Evolutionary conservation across 345 rosid genomes (phyloP).

Genomic region (Dipteronia sinensis): DNA sequence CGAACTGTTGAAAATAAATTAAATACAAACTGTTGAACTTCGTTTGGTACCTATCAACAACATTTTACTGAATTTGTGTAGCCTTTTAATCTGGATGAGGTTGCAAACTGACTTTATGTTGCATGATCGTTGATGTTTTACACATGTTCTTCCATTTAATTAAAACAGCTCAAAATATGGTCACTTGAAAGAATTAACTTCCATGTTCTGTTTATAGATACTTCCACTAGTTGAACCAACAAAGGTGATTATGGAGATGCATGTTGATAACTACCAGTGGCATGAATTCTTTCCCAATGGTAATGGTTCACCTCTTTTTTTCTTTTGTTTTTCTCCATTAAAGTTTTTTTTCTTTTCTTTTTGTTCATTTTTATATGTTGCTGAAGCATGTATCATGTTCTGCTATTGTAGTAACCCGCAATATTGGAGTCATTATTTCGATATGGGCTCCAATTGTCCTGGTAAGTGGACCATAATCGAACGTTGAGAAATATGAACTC

Average conservation of each 20-base stretch:
- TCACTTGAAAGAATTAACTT: constrained; percentile 9
- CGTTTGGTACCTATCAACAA: constrained; percentile 1
- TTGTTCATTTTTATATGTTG: background rate
- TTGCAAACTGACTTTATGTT: background rate
- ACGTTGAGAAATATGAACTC: constrained; percentile 18
- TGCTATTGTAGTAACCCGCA: constrained; percentile 61
- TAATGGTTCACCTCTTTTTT: constrained; percentile 27
- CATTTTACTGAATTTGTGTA: background rate
- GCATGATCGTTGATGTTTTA: background rate
- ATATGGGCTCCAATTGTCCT: constrained; percentile 91
- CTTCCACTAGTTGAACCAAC: constrained; percentile 84
- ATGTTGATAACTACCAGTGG: constrained; percentile 66
- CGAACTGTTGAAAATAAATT: constrained; percentile 5
- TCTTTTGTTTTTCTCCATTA: background rate
- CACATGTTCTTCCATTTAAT: background rate
- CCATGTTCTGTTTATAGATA: constrained; percentile 53
- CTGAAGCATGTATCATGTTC: constrained; percentile 25
- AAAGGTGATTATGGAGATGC: constrained; percentile 70
- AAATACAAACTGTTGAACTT: constrained; percentile 4
- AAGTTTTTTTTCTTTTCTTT: background rate
- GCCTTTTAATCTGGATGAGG: constrained; percentile 10
- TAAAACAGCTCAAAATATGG: background rate
- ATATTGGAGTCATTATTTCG: constrained; percentile 84
- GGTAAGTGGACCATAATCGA: constrained; percentile 52
- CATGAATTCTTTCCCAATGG: constrained; percentile 89